Evolutionary conservation across 352 stramenopile species (phyloP).

Genomic region (Pythium insidiosum): DNA sequence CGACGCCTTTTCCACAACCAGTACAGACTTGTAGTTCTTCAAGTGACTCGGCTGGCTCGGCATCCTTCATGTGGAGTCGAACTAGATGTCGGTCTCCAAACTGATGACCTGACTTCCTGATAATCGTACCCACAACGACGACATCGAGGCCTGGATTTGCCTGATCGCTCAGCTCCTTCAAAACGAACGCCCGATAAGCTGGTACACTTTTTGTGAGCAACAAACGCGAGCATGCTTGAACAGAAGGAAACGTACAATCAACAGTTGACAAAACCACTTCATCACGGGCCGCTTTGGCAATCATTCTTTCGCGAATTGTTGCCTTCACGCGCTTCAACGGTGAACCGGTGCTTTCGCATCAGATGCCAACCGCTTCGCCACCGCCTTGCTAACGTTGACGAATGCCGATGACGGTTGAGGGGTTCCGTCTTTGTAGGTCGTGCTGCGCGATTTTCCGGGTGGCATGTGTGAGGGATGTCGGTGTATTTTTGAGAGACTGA

Average conservation of each 20-base stretch:
- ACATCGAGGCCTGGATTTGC: constrained; percentile 4
- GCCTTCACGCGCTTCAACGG: neutral
- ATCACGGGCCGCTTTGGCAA: neutral
- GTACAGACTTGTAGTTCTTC: constrained; percentile 10
- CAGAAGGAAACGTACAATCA: neutral
- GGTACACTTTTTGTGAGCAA: too few relatives aligned
- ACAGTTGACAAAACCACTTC: neutral
- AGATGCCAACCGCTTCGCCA: too few relatives aligned
- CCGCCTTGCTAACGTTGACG: too few relatives aligned
- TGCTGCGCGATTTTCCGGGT: too few relatives aligned
- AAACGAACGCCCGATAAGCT: neutral
- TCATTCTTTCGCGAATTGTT: neutral
- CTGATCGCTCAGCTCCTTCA: neutral
- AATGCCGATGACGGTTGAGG: too few relatives aligned
- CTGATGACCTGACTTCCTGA: constrained; percentile 2
- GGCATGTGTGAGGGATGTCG: too few relatives aligned
- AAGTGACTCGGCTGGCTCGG: constrained; percentile 1
- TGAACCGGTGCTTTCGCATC: too few relatives aligned
- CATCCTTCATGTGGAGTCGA: constrained; percentile 7
- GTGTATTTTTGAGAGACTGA: too few relatives aligned
- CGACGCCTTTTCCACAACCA: neutral
- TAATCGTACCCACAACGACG: neutral
- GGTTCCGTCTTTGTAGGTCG: too few relatives aligned
- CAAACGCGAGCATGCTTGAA: neutral
- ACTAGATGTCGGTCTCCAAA: neutral